phyloP scores from a whole-genome alignment of 805 yeast genomes.

The Henningerozyma blattae region DNA sequence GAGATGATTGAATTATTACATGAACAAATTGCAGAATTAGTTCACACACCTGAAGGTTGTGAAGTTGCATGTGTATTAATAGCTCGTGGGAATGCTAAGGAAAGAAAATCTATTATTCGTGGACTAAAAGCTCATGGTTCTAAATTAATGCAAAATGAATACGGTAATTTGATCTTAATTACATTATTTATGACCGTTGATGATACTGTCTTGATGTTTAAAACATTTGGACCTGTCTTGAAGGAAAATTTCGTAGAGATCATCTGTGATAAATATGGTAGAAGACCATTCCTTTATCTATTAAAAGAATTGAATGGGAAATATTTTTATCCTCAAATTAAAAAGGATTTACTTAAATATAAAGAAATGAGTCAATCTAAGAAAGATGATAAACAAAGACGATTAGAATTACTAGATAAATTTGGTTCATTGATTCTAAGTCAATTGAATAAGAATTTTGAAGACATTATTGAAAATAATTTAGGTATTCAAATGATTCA shows the following conservation, averaged over 20 bases:
- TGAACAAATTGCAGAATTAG: conserved; percentile 88
- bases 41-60: conserved; percentile 89
- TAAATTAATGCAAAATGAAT: conserved; percentile 69
- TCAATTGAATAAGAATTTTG: conserved; percentile 38
- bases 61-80: conserved; percentile 78
- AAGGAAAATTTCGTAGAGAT: conserved; percentile 47
- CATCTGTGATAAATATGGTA: conserved; percentile 59
- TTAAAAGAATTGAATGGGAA: conserved; percentile 69
- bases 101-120: conserved; percentile 69
- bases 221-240: conserved; percentile 42
- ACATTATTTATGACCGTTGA: conserved; percentile 79
- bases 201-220: conserved; percentile 76
- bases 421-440: conserved; percentile 58
- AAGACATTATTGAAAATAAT: conserved; percentile 48
- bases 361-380: conserved; percentile 58
- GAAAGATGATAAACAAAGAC: conserved; percentile 70
- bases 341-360: conserved; percentile 48
- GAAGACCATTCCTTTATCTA: conserved; percentile 81
- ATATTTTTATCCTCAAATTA: conserved; percentile 63
- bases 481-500: conserved; percentile 75
- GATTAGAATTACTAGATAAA: conserved; percentile 50
- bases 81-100: conserved; percentile 82
- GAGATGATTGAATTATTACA: conserved; percentile 73
- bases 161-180: conserved; percentile 72
- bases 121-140: conserved; percentile 64